Base-by-base conservation (phyloP, 495 filamentous ascomycete genomes). In the Amphirosellinia nigrospora region DNA sequence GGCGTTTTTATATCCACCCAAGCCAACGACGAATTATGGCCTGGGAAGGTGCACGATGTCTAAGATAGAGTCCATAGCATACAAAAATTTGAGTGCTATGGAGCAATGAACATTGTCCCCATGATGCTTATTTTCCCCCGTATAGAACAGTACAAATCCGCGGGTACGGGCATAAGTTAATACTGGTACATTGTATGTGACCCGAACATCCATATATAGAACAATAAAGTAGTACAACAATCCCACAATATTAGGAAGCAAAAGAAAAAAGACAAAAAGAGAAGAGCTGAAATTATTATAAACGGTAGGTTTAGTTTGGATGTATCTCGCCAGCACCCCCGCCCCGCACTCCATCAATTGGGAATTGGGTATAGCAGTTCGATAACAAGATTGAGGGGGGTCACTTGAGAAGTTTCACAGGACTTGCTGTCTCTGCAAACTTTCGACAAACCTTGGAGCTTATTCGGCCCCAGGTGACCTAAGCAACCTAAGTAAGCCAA, bases 1-100 rank as follows among this genome's bases (percentile, higher is more conserved):
- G 63, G 63, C 46, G 46, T 65, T 65, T 7, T 65, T 53, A 28
- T 9, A 52, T 28, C n/a, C n/a, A 66, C 41, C 21, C 45, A 55
- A 55, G 48, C 63, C 15, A 34, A 61, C 19, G 7, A 38, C 36
- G 34, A 34, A 38, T 13, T 43, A 45, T 45, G 64, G 32, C 34
- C 5, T 58, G 9, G 28, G 41, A 26, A 63, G 4, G 4, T 30
- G 34, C 8, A 32, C 10, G n/a, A 64, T 15, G 28, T 50, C 43
- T 21, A 15, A 45, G 38, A 34, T 3, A 26, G 43, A 23, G 19
- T 11, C 28, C 26, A 13, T 53, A 50, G 50, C 28, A 48, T 30
- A 36, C 3, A 39, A 16, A 45, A 39, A 55, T 4, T 39, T n/a
- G n/a, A 36, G 19, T 10, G 8, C 13, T 53, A 66, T 30, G 11